Evolutionary conservation across 2,329 filamentous ascomycete species (phyloP), one percentile per base, ranked within the genome.

Genomic region (Fusarium sterilihyphosum): DNA sequence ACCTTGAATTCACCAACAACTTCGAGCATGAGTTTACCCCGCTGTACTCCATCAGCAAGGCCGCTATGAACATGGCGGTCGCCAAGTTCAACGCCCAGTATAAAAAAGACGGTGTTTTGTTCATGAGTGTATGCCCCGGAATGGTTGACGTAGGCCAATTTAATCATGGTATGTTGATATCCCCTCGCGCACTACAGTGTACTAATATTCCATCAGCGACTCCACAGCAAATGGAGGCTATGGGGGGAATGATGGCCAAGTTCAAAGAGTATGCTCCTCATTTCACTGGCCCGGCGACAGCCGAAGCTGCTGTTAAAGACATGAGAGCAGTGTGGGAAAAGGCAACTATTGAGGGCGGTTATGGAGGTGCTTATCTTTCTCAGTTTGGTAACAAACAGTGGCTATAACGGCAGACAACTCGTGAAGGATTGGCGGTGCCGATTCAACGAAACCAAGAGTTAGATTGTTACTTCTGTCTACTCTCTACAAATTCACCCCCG

Each of bases 381-480:
- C 49, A 52, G 3, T 35, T 24, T 2, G 49, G 49, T 6, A 52
- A 35, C 31, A 52, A 52, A 14, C 49, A 52, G 49, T 52, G 49
- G 49, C 49, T 52, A 22, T 52, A 20, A 33, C 2, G 10, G 12
- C 4, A 31, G 14, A 12, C 14, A 10, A 6, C 12, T 2, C 1
- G 20, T 12, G 0, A 4, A 6, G 12, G 14, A 17, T n/a, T 49
- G 46, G 5, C 1, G 4, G 3, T 3, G 10, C 8, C 5, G 4
- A 9, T 31, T 31, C 14, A n/a, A 5, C 20, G 8, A 6, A n/a
- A 7, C 29, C 14, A n/a, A n/a, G 10, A n/a, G 14, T 5, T 9
- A n/a, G 29, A n/a, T 17, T 49, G 3, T 3, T n/a, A 50, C 20
- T 9, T 31, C 5, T 31, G 5, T 9, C 2, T 12, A 13, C 4